phyloP scores from a whole-genome alignment of 2,329 filamentous ascomycete species.

The Verticillium nubilum region DNA sequence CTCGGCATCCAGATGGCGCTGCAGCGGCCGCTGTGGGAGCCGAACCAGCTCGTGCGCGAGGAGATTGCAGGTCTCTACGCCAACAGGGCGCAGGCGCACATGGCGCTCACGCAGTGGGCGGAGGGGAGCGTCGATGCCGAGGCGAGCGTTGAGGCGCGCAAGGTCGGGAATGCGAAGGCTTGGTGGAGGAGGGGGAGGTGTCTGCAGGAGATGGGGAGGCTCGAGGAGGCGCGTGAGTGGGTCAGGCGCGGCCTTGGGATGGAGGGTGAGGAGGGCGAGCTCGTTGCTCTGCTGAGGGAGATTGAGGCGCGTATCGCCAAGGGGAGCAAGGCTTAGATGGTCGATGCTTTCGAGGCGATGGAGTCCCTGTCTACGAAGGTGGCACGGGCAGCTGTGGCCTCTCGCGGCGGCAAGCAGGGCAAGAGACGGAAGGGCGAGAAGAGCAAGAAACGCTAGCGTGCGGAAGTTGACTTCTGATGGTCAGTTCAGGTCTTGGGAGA shows the following conservation, averaged over 20 bases:
- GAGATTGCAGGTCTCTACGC: constrained; percentile 75
- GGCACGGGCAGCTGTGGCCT: neutral
- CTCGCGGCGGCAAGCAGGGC: neutral
- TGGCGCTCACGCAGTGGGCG: constrained; percentile 75
- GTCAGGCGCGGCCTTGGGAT: constrained; percentile 73
- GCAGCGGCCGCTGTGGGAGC: constrained; percentile 81
- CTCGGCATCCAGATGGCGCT: constrained; percentile 89
- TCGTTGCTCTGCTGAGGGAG: constrained; percentile 60
- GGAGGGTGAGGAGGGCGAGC: constrained; percentile 64
- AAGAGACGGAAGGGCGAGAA: neutral
- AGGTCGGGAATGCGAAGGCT: constrained; percentile 82
- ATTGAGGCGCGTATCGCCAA: constrained; percentile 43
- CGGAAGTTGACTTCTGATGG: neutral
- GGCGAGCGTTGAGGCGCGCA: constrained; percentile 81
- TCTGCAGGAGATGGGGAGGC: constrained; percentile 82
- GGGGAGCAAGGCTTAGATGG: constrained; percentile 19
- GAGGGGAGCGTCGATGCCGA: constrained; percentile 86
- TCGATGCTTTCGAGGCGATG: neutral
- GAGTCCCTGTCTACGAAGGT: neutral
- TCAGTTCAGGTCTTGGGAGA: neutral
- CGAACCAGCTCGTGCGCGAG: constrained; percentile 73
- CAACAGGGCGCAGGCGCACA: constrained; percentile 86
- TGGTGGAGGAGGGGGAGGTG: constrained; percentile 89
- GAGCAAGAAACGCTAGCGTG: neutral
- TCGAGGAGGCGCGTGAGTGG: constrained; percentile 78